phyloP scores from a whole-genome alignment of 768 basidiomycete species.

The Floccularia luteovirens region DNA sequence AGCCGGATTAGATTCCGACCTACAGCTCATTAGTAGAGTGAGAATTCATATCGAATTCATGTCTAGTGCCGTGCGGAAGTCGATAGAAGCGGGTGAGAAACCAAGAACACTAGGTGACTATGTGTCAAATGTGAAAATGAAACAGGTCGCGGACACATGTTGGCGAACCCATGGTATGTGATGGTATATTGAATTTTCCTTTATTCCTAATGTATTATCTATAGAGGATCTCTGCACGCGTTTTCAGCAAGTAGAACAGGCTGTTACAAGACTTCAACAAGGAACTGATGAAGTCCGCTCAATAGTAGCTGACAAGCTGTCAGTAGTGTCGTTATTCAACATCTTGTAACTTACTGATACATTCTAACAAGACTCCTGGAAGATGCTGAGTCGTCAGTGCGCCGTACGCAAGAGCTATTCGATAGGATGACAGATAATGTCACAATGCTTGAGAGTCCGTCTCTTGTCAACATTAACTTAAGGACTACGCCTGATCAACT shows the following conservation, averaged over 20 bases:
- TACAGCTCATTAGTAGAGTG: conserved; percentile 62
- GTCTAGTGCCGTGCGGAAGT: conserved; percentile 54
- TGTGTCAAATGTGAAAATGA: conserved; percentile 74
- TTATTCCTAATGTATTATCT: neutral
- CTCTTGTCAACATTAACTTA: neutral
- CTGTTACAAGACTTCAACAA: conserved; percentile 43
- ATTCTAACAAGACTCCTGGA: conserved; percentile 38
- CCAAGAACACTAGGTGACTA: conserved; percentile 74
- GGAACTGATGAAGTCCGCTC: conserved; percentile 55
- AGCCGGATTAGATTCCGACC: conserved; percentile 57
- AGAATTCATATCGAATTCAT: conserved; percentile 71
- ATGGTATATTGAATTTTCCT: no score
- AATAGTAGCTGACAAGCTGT: conserved; percentile 40
- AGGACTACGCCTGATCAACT: neutral
- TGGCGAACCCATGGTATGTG: conserved; percentile 57
- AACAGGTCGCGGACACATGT: conserved; percentile 70
- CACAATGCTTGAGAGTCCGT: conserved; percentile 43
- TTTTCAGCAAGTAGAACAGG: conserved; percentile 46
- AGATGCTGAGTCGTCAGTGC: conserved; percentile 47
- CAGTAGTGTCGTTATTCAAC: conserved; percentile 8
- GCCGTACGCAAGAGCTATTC: conserved; percentile 51
- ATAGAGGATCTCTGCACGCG: conserved; percentile 52
- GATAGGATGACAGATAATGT: conserved; percentile 47
- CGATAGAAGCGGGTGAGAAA: conserved; percentile 64
- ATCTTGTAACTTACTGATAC: neutral